Conservation (phyloP, 495 filamentous ascomycete species). For the Penicillium bovifimosum region DNA sequence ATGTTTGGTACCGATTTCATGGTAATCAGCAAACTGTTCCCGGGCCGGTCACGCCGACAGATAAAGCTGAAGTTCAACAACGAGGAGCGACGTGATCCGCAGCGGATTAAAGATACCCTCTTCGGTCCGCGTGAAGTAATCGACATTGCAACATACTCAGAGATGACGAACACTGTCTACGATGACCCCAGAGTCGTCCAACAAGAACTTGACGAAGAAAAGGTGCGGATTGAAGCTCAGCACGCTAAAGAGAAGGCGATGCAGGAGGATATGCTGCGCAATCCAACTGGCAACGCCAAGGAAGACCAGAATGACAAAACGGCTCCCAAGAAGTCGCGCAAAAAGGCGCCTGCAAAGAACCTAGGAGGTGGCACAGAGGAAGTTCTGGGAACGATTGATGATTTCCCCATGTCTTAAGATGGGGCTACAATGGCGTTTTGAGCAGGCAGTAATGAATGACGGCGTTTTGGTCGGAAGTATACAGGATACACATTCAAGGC, state of each 20-base stretch:
- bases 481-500: conserved; percentile 5
- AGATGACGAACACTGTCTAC: conserved; percentile 52
- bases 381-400: conserved; percentile 37
- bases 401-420: conserved; percentile 27
- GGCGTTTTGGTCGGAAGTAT: conserved; percentile 11
- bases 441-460: conserved; percentile 1
- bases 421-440: neutral
- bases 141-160: conserved; percentile 62
- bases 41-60: conserved; percentile 63
- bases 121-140: conserved; percentile 53
- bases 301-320: conserved; percentile 36
- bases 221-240: conserved; percentile 57
- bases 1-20: conserved; percentile 94
- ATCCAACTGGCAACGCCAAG: conserved; percentile 34
- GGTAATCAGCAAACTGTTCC: conserved; percentile 80
- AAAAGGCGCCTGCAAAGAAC: conserved; percentile 29
- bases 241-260: conserved; percentile 55
- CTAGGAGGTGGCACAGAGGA: conserved; percentile 39
- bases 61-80: conserved; percentile 91
- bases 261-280: conserved; percentile 48
- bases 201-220: conserved; percentile 66
- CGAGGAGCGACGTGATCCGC: conserved; percentile 75
- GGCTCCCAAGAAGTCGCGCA: conserved; percentile 33
- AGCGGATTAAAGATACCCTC: conserved; percentile 63
- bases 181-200: conserved; percentile 51